These are phyloP conservation scores for Amylostereum chailletii DNA, from an alignment of 1,284 basidiomycete species.

Conservation along the genomic window DNA sequence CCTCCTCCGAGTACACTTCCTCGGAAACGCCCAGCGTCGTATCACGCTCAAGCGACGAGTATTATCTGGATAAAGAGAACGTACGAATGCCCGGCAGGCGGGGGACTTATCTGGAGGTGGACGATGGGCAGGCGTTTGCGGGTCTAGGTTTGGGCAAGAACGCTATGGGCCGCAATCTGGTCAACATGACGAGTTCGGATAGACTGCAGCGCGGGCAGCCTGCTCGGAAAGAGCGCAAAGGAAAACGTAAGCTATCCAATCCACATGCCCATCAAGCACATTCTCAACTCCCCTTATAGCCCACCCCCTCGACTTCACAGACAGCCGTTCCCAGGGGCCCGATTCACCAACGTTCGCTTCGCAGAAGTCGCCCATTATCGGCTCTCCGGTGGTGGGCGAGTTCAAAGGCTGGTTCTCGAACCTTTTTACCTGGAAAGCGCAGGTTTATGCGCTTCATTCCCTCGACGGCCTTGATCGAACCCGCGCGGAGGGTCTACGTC, in stretches of 20 bases:
- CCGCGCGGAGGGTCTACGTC: slow-evolving; percentile 50
- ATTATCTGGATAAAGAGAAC: slow-evolving; percentile 47
- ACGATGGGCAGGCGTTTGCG: slow-evolving; percentile 16
- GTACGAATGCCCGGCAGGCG: slow-evolving; percentile 10
- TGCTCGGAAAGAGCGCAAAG: slow-evolving; percentile 41
- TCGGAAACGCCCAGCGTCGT: background rate
- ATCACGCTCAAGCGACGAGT: slow-evolving; percentile 9
- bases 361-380: slow-evolving; percentile 21
- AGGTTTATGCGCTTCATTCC: slow-evolving; percentile 66
- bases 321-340: slow-evolving; percentile 22
- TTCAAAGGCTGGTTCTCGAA: slow-evolving; percentile 80
- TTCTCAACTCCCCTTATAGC: slow-evolving; percentile 16
- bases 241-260: slow-evolving; percentile 37
- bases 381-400: slow-evolving; percentile 58
- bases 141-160: slow-evolving; percentile 37
- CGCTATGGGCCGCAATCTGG: slow-evolving; percentile 35
- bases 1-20: background rate
- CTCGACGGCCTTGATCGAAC: slow-evolving; percentile 53
- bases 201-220: slow-evolving; percentile 20
- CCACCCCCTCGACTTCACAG: slow-evolving; percentile 26
- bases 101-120: slow-evolving; percentile 2
- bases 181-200: slow-evolving; percentile 33
- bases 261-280: background rate
- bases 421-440: slow-evolving; percentile 66
- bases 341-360: slow-evolving; percentile 24